Conservation (phyloP, 768 basidiomycete genomes). For the Pleurotus sapidus region DNA sequence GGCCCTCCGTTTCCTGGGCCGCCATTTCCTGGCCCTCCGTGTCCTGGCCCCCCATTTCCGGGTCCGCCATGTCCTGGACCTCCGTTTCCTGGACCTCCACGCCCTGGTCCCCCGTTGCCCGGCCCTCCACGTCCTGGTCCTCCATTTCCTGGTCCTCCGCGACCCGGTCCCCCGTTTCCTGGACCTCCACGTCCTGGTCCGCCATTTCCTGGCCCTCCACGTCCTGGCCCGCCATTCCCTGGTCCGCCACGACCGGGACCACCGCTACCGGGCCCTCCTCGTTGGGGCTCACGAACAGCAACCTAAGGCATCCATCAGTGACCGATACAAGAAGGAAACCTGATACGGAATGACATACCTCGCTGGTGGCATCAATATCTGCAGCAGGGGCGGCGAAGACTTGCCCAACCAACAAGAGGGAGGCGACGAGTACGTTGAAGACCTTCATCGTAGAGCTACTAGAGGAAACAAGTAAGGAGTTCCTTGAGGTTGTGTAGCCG, state of each 20-base stretch:
- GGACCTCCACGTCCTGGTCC: no score
- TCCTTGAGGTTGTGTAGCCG: neutral
- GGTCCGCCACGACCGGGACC: neutral
- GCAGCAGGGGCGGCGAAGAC: neutral
- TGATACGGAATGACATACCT: neutral
- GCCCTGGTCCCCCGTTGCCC: neutral
- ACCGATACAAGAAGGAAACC: no score
- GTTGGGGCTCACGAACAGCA: neutral
- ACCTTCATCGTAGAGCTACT: neutral
- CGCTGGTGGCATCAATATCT: neutral
- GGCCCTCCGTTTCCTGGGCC: neutral
- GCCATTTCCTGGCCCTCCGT: neutral
- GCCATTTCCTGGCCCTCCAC: no score
- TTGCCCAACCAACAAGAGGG: slow-evolving; percentile 4
- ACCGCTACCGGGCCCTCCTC: neutral
- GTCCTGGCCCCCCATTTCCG: neutral
- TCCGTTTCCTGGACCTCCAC: neutral
- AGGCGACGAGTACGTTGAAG: slow-evolving; percentile 2
- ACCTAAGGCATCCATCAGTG: neutral
- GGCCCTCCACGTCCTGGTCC: neutral
- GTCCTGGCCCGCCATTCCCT: neutral
- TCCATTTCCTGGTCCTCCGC: neutral
- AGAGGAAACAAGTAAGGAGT: neutral
- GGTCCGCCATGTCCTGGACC: neutral
- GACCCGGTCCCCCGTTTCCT: neutral